These are phyloP conservation scores for Starmerella cellae DNA, from an alignment of 805 yeast genomes.

Conservation along the genomic window DNA sequence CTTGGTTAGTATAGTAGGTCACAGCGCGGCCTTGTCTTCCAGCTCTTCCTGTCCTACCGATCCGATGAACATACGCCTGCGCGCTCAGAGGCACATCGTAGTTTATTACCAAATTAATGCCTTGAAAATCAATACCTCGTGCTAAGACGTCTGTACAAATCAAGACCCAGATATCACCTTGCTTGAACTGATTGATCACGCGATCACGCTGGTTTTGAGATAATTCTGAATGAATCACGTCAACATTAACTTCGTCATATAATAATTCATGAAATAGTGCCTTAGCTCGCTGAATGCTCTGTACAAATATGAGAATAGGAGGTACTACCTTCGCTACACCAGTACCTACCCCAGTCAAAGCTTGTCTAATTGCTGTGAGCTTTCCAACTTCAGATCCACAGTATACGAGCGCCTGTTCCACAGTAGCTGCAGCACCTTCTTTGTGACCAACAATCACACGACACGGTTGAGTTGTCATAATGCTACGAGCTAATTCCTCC, in stretches of 20 bases:
- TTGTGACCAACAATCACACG: constrained; percentile 84
- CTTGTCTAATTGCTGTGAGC: constrained; percentile 75
- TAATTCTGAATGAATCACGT: constrained; percentile 90
- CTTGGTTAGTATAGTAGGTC: constrained; percentile 88
- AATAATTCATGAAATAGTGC: constrained; percentile 86
- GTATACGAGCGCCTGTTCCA: constrained; percentile 69
- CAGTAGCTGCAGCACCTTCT: constrained; percentile 76
- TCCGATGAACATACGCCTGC: constrained; percentile 91
- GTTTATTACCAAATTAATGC: constrained; percentile 85
- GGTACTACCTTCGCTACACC: constrained; percentile 37
- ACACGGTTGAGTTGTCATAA: constrained; percentile 66
- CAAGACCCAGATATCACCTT: constrained; percentile 89
- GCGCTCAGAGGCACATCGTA: constrained; percentile 92
- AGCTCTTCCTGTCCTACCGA: constrained; percentile 97
- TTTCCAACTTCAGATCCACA: constrained; percentile 97
- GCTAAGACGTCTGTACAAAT: constrained; percentile 93
- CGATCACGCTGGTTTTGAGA: constrained; percentile 77
- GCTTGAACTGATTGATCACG: constrained; percentile 68
- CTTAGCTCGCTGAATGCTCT: constrained; percentile 84
- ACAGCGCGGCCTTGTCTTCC: constrained; percentile 77
- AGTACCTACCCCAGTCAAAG: constrained; percentile 60
- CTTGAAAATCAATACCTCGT: constrained; percentile 94
- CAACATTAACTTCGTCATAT: constrained; percentile 85
- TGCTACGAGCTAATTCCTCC: constrained; percentile 71
- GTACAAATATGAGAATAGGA: constrained; percentile 83